phyloP scores from a whole-genome alignment of 768 basidiomycete species.

The Clavaria fumosa region DNA sequence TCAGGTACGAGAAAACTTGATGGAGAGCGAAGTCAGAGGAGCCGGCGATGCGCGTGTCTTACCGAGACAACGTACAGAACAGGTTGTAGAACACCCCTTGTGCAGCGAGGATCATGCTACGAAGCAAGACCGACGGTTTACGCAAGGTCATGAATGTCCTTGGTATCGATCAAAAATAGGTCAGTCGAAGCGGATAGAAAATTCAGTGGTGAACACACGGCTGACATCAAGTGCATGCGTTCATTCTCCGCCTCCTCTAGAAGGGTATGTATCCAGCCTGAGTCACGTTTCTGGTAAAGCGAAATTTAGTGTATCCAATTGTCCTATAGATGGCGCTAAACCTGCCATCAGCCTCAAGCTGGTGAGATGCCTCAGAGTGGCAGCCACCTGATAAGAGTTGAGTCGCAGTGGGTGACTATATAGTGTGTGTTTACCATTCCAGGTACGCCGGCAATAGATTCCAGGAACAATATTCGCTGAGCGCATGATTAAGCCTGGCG shows the following conservation, averaged over 20 bases:
- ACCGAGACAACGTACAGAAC: no score
- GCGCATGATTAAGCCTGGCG: neutral
- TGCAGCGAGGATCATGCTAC: constrained; percentile 70
- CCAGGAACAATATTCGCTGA: constrained; percentile 48
- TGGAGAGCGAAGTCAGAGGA: constrained; percentile 7
- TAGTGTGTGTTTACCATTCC: no score
- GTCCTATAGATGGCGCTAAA: constrained; percentile 1
- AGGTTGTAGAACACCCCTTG: constrained; percentile 87
- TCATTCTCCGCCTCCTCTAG: constrained; percentile 96
- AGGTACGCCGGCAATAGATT: constrained; percentile 87
- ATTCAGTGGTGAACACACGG: constrained; percentile 5
- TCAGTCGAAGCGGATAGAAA: neutral
- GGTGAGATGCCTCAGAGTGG: constrained; percentile 72
- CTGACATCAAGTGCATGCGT: constrained; percentile 85
- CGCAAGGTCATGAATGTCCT: constrained; percentile 94
- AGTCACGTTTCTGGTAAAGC: constrained; percentile 29
- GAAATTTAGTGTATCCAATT: constrained; percentile 2
- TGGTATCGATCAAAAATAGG: constrained; percentile 11
- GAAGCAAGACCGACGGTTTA: constrained; percentile 67
- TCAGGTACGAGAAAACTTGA: constrained; percentile 59
- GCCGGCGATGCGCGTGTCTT: constrained; percentile 18
- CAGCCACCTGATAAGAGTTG: no score
- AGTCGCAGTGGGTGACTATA: no score
- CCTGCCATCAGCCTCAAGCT: constrained; percentile 79
- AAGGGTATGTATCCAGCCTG: constrained; percentile 82